phyloP scores from a whole-genome alignment of 805 yeast genomes.

The Tetrapisispora taiwanensis region DNA sequence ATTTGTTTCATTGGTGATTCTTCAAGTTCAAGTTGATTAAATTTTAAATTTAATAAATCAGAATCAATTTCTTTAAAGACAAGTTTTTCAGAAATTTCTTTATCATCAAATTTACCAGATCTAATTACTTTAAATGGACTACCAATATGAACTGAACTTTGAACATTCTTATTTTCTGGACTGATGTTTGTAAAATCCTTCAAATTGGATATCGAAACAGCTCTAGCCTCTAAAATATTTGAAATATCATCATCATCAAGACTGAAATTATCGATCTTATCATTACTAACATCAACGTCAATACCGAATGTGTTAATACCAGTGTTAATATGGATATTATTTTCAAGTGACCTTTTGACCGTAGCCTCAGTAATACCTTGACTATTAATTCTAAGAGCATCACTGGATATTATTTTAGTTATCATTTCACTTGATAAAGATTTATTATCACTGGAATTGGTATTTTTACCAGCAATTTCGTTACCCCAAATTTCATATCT shows the following conservation, averaged over 20 bases:
- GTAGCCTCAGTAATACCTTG: background rate
- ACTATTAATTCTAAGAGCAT: background rate
- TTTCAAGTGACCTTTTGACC: conserved; percentile 8
- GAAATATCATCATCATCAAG: background rate
- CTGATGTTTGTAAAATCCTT: background rate
- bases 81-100: background rate
- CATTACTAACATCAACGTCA: conserved; percentile 10
- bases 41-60: background rate
- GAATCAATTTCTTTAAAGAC: background rate
- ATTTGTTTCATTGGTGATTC: background rate
- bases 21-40: background rate
- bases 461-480: background rate
- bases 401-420: conserved; percentile 5
- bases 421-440: conserved; percentile 9
- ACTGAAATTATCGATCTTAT: background rate
- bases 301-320: conserved; percentile 18
- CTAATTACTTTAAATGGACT: conserved; percentile 24
- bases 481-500: background rate
- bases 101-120: background rate
- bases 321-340: conserved; percentile 15
- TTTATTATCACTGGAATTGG: background rate
- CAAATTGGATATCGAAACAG: background rate
- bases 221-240: background rate
- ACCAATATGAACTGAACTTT: conserved; percentile 9
- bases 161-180: background rate